Percentiles rank a stretch among this genome's conserved stretches.
Evolutionary conservation across 176 grass and related monocot species (phyloP).

Genomic region (Aegilops speltoides): DNA sequence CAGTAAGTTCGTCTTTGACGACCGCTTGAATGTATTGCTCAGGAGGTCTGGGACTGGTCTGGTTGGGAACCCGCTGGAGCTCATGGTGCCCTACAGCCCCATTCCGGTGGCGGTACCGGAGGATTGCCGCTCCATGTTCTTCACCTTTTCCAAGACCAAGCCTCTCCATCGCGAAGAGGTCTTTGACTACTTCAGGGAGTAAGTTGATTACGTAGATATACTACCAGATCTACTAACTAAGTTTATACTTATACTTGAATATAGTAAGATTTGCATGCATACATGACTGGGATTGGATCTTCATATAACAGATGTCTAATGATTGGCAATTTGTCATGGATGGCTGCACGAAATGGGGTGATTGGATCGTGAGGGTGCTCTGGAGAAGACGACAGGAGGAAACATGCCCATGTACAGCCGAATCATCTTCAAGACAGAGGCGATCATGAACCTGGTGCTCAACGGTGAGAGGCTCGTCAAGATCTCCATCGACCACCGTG

Average conservation of each 20-base stretch:
- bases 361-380: slow-evolving; percentile 36
- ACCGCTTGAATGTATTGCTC: too few species aligned
- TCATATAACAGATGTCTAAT: too few species aligned
- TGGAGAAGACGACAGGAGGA: slow-evolving; percentile 14
- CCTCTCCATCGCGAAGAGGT: slow-evolving; percentile 47
- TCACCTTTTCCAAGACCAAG: slow-evolving; percentile 45
- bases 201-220: not conserved
- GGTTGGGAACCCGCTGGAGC: too few species aligned
- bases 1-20: too few species aligned
- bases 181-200: slow-evolving; percentile 60
- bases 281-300: too few species aligned
- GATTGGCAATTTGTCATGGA: too few species aligned
- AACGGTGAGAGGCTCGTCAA: not conserved
- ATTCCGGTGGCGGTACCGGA: too few species aligned
- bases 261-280: not conserved
- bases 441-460: slow-evolving; percentile 26
- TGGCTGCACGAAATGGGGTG: slow-evolving; percentile 20
- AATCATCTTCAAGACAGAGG: slow-evolving; percentile 35
- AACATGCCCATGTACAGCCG: slow-evolving; percentile 28
- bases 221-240: not conserved
- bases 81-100: too few species aligned
- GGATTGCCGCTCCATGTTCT: too few species aligned
- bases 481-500: slow-evolving; percentile 9
- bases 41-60: too few species aligned
- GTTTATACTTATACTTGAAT: too few species aligned